These are phyloP conservation scores for Colletotrichum brevisporum DNA, from an alignment of 2,329 filamentous ascomycete genomes.

Conservation along the genomic window DNA sequence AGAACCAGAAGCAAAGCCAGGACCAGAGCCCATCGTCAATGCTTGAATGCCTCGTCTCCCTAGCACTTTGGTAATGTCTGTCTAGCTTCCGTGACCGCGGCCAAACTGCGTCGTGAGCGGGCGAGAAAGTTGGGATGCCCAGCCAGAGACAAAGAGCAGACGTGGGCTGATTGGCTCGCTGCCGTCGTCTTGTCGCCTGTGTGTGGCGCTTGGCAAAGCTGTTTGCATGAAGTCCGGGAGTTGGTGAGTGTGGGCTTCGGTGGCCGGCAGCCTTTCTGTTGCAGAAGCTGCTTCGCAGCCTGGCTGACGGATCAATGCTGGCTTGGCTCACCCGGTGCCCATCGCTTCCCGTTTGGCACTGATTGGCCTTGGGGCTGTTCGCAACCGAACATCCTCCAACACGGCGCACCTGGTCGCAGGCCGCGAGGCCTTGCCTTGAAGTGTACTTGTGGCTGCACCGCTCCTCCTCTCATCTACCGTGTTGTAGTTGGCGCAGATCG, in stretches of 20 bases:
- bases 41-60: too few relatives aligned
- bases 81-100: slow-evolving; percentile 24
- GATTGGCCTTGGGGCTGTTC: slow-evolving; percentile 22
- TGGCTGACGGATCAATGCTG: slow-evolving; percentile 40
- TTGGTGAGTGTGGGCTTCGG: slow-evolving; percentile 40
- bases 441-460: slow-evolving; percentile 35
- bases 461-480: slow-evolving; percentile 26
- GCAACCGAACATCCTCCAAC: slow-evolving; percentile 22
- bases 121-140: slow-evolving; percentile 25
- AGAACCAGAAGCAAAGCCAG: neutral
- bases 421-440: neutral
- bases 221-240: slow-evolving; percentile 51
- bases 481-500: slow-evolving; percentile 3
- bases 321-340: slow-evolving; percentile 32
- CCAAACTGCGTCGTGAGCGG: slow-evolving; percentile 21
- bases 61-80: too few relatives aligned
- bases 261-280: slow-evolving; percentile 43
- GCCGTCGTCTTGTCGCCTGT: slow-evolving; percentile 14
- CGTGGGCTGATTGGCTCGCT: slow-evolving; percentile 31
- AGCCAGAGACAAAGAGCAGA: slow-evolving; percentile 6
- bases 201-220: slow-evolving; percentile 39
- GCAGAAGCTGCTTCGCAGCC: slow-evolving; percentile 45
- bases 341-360: slow-evolving; percentile 32
- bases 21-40: slow-evolving; percentile 1
- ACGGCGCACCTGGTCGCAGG: slow-evolving; percentile 26